Percentiles rank a stretch among this genome's conserved stretches.
Conservation (phyloP, 108 stramenopile species). For the Skeletonema grethae region DNA sequence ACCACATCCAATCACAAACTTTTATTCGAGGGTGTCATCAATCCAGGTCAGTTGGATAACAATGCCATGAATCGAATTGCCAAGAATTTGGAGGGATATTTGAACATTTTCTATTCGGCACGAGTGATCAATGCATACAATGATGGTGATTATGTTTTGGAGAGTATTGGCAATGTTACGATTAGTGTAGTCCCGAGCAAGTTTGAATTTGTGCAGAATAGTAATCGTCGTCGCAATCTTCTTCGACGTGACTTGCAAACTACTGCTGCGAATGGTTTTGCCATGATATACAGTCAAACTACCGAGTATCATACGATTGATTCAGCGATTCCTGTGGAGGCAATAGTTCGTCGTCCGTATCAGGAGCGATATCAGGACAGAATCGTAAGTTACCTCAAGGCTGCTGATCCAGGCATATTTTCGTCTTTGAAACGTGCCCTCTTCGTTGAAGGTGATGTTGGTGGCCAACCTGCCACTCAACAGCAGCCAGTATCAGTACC, state of each 20-base stretch:
- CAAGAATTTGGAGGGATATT: conserved; percentile 28
- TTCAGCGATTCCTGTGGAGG: conserved; percentile 17
- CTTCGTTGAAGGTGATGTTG: conserved; percentile 23
- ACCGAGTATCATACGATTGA: conserved; percentile 38
- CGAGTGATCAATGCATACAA: conserved; percentile 2
- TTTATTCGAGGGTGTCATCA: conserved; percentile 18
- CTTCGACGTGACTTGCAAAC: conserved; percentile 11
- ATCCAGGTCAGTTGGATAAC: conserved; percentile 7
- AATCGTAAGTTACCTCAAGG: conserved; percentile 34
- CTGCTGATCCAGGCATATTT: conserved; percentile 18
- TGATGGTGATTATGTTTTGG: conserved; percentile 22
- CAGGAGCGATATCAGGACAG: conserved; percentile 8
- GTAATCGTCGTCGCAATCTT: conserved; percentile 4
- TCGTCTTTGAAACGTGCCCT: conserved; percentile 17
- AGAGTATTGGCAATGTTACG: conserved; percentile 29
- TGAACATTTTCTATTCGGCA: conserved; percentile 29
- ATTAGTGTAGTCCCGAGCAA: conserved; percentile 13
- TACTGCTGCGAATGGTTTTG: conserved; percentile 5
- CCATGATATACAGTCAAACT: conserved; percentile 34
- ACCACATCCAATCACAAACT: conserved; percentile 28
- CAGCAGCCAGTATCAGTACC: conserved; percentile 1
- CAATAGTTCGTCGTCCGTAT: conserved; percentile 36
- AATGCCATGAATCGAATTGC: conserved; percentile 17
- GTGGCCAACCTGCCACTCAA: background rate
- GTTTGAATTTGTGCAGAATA: conserved; percentile 8